phyloP scores from a whole-genome alignment of 2,329 filamentous ascomycete species.

The Xylariaceae sp. region DNA sequence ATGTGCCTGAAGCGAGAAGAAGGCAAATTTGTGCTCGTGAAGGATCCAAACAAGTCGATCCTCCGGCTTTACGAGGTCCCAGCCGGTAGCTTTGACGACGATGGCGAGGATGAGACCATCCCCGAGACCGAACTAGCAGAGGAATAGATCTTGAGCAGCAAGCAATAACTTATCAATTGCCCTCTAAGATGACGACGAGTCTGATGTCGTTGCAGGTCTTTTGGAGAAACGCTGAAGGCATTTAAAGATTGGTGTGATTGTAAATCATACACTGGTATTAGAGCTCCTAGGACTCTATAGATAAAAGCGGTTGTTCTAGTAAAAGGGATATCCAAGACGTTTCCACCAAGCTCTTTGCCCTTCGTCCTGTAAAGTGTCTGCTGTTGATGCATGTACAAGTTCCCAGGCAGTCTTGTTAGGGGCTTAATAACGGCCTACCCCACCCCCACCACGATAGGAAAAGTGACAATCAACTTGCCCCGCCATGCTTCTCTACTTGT shows the following conservation, averaged over 20 bases:
- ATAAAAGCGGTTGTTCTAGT: slow-evolving; percentile 9
- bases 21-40: slow-evolving; percentile 80
- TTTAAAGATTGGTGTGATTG: not conserved
- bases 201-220: not conserved
- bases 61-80: slow-evolving; percentile 93
- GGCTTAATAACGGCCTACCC: slow-evolving; percentile 11
- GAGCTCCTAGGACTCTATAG: not conserved
- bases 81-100: slow-evolving; percentile 85
- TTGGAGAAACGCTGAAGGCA: not conserved
- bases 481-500: slow-evolving; percentile 25
- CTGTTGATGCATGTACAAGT: too few relatives aligned
- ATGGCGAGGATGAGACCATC: slow-evolving; percentile 73
- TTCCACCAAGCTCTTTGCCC: not conserved
- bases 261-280: not conserved
- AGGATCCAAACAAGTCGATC: slow-evolving; percentile 97
- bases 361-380: not conserved
- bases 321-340: not conserved
- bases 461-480: slow-evolving; percentile 30
- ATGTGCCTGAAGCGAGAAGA: slow-evolving; percentile 82
- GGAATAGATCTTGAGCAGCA: slow-evolving; percentile 34
- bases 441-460: slow-evolving; percentile 22
- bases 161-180: not conserved
- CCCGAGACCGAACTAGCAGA: slow-evolving; percentile 47
- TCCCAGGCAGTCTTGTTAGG: too few relatives aligned
- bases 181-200: not conserved